Evolutionary conservation across 2,329 filamentous ascomycete genomes (phyloP), one percentile per base, ranked within the genome.

Genomic region (Fonsecaea pugnacius): DNA sequence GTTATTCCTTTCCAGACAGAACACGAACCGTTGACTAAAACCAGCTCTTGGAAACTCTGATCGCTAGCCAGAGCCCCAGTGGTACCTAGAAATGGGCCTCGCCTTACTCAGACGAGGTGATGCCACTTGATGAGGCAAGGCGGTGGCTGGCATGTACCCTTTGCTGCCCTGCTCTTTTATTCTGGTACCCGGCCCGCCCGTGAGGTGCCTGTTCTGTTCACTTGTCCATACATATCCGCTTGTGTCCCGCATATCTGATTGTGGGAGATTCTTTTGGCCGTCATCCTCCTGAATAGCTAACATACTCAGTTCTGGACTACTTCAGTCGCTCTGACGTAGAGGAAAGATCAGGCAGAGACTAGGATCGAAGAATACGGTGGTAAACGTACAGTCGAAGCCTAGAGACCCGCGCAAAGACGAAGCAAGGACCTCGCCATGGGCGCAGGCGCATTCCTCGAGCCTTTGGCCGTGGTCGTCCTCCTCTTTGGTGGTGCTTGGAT

Each of bases 401-500:
- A n/a, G 48, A 16, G 21, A 48, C 9, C 30, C 8, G 33, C 14
- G 18, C 36, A 8, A 9, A 18, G 18, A 48, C 24, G 52, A 10
- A 21, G 18, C 27, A 14, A 36, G 35, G 24, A 8, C 24, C 18
- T 56, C 54, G 43, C 46, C 10, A 85, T 85, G 83, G 85, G 84
- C 38, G 78, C 79, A 51, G 85, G 85, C 50, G 83, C 83, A 16
- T 78, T 87, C 65, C 75, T 87, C 60, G 87, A 89, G 70, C 87
- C 86, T n/a, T 75, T 87, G 14, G 80, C 87, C 2, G 86, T 89
- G 35, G 76, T 88, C 58, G 78, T 81, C 24, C 78, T 89, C 27
- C 80, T 89, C 14, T 82, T 86, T 63, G 83, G 84, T 62, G 86
- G 87, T 30, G 87, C 86, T 16, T 85, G 84, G 79, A 80, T 89